Percentiles rank a stretch among this genome's conserved stretches.
Conservation (phyloP, 2,329 filamentous ascomycete genomes). For the Hymenoscyphus fructigenus region DNA sequence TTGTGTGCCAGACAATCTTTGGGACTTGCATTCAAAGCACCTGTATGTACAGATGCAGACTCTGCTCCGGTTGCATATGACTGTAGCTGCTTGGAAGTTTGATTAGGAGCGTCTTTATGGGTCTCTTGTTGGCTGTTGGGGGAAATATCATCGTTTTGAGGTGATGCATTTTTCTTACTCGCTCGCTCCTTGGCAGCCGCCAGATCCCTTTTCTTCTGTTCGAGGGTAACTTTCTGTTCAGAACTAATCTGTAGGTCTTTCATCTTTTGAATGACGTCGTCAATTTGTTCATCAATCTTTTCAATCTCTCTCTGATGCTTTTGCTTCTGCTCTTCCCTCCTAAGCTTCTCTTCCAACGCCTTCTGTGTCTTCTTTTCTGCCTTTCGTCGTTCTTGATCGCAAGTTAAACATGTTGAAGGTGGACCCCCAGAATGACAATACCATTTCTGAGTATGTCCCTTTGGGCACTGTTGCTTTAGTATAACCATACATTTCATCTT, state of each 20-base stretch:
- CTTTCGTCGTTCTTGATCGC: conserved; percentile 50
- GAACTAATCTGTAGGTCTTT: conserved; percentile 47
- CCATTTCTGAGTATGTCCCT: conserved; percentile 49
- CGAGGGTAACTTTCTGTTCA: conserved; percentile 44
- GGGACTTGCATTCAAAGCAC: conserved; percentile 13
- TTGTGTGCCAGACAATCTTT: conserved; percentile 25
- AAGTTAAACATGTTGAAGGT: conserved; percentile 47
- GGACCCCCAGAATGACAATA: conserved; percentile 44
- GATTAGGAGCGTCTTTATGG: background rate
- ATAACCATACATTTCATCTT: conserved; percentile 48
- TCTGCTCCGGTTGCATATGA: background rate
- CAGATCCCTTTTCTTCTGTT: conserved; percentile 49
- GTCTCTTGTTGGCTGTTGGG: conserved; percentile 12
- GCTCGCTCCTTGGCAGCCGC: conserved; percentile 40
- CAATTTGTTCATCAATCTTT: conserved; percentile 28
- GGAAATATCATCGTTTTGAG: background rate
- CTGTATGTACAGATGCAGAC: background rate
- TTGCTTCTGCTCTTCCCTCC: conserved; percentile 19
- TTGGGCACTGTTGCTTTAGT: conserved; percentile 49
- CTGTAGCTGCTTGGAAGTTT: background rate
- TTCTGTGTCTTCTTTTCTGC: conserved; percentile 41
- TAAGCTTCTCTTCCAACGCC: conserved; percentile 22
- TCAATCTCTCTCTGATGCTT: conserved; percentile 26
- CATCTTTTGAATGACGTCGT: conserved; percentile 35
- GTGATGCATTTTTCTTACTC: conserved; percentile 15